Conservation (phyloP, 2,329 filamentous ascomycete genomes). For the Claviceps quebecensis region DNA sequence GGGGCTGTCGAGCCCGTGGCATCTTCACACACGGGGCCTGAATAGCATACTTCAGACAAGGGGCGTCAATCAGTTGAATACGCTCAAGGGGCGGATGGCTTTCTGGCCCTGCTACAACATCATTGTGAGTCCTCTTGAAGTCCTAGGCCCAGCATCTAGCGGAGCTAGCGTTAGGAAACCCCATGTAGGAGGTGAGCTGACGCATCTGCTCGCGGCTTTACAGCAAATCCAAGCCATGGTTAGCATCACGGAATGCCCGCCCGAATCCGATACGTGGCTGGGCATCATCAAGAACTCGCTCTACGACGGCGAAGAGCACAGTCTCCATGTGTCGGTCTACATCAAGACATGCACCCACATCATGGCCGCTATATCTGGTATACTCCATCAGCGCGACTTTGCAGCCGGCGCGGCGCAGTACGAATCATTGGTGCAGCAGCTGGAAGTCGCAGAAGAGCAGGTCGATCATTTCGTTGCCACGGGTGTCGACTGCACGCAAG, state of each 20-base stretch:
- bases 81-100: constrained; percentile 13
- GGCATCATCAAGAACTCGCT: constrained; percentile 14
- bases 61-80: constrained; percentile 15
- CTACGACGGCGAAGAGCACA: constrained; percentile 14
- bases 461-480: constrained; percentile 9
- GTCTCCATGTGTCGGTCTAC: constrained; percentile 15
- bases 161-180: too few species aligned
- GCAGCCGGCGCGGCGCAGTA: constrained; percentile 16
- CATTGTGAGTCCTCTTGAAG: constrained; percentile 16
- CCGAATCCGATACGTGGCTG: constrained; percentile 24
- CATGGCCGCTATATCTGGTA: constrained; percentile 14
- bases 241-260: constrained; percentile 18
- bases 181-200: too few species aligned
- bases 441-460: constrained; percentile 14
- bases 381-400: constrained; percentile 16
- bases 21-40: constrained; percentile 22
- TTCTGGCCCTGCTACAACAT: constrained; percentile 27
- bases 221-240: constrained; percentile 25
- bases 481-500: constrained; percentile 2
- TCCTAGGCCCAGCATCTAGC: too few species aligned
- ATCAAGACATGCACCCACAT: constrained; percentile 15
- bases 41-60: constrained; percentile 23
- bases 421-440: constrained; percentile 11
- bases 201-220: not conserved
- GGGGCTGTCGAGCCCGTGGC: constrained; percentile 20